Evolutionary conservation across 2,329 filamentous ascomycete species (phyloP).

Genomic region (Pleoardoris graminearum): DNA sequence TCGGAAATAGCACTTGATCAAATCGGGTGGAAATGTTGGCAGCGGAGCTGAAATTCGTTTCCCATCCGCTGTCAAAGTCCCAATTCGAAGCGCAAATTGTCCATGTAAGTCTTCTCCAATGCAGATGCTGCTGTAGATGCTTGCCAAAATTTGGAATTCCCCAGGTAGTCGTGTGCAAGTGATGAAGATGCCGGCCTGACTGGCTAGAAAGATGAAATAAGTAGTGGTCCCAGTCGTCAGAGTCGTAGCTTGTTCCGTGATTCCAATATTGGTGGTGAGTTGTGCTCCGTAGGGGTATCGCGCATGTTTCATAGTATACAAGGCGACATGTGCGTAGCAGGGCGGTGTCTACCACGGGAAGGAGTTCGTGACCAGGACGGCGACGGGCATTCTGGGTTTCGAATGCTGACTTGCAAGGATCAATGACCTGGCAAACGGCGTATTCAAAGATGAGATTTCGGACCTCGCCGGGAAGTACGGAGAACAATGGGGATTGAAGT

Average conservation of each 20-base stretch:
- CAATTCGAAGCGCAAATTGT: constrained; percentile 22
- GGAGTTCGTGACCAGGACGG: constrained; percentile 35
- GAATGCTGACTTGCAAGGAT: constrained; percentile 11
- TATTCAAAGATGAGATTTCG: constrained; percentile 23
- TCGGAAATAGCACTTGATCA: constrained; percentile 13
- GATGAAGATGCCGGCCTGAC: constrained; percentile 23
- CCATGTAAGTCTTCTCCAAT: constrained; percentile 31
- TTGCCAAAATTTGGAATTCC: constrained; percentile 9
- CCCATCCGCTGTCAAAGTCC: constrained; percentile 7
- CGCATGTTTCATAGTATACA: constrained; percentile 44
- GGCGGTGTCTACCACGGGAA: constrained; percentile 28
- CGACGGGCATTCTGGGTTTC: constrained; percentile 18
- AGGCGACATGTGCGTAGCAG: constrained; percentile 46
- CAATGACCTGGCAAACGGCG: constrained; percentile 16
- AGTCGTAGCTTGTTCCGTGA: constrained; percentile 16
- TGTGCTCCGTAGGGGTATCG: constrained; percentile 38
- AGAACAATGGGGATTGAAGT: constrained; percentile 26
- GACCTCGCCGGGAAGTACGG: constrained; percentile 29
- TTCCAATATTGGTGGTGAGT: constrained; percentile 28
- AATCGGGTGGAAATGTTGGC: constrained; percentile 5
- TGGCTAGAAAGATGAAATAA: constrained; percentile 26
- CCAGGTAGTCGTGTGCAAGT: constrained; percentile 23
- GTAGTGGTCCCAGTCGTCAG: constrained; percentile 21
- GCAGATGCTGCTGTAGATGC: constrained; percentile 21
- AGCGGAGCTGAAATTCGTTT: constrained; percentile 10